Base-by-base conservation (phyloP, 2,329 filamentous ascomycete species). In the Diaporthe sp. region DNA sequence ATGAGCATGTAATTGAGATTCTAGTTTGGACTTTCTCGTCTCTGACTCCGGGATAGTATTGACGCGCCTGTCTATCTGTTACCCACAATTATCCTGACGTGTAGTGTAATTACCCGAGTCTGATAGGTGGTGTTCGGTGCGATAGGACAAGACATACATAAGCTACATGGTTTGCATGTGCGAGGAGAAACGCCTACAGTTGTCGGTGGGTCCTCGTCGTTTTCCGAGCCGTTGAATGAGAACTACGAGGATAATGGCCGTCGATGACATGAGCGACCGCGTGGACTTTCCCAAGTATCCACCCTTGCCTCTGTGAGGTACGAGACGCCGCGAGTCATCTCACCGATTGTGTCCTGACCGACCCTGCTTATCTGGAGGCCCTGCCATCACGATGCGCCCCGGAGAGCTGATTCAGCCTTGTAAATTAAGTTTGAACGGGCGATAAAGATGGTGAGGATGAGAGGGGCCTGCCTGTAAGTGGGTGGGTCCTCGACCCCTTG, bases 241-340 rank as follows among this genome's bases (percentile, higher is more conserved):
- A 34, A 3, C 44, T 20, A 12, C 31, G 65, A 51, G 28, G 20
- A 68, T 53, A 34, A 53, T 7, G 31, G 22, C 31, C 8, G 34
- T 51, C 7, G 47, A 28, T 34, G 5, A 53, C 6, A 25, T 4
- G n/a, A 42, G 22, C 39, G 65, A 4, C 13, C 12, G 47, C 12
- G 44, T 39, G 2, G 13, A 17, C 22, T 9, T 53, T 53, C 28
- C 31, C 47, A 47, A 39, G n/a, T 28, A 25, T 39, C 47, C 65
- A 34, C 47, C 47, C 10, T 12, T 39, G 10, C 65, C n/a, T n/a
- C 63, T 39, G 7, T n/a, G 22, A 6, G 4, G 8, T 37, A 12
- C 34, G 31, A 10, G 31, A 13, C 31, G 31, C 65, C 65, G 65
- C 65, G 65, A 68, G 65, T 68, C 65, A 68, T 68, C 47, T 68